Evolutionary conservation across 2,329 filamentous ascomycete species (phyloP), one percentile per base, ranked within the genome.

Genomic region (Teratosphaeriaceae sp.): DNA sequence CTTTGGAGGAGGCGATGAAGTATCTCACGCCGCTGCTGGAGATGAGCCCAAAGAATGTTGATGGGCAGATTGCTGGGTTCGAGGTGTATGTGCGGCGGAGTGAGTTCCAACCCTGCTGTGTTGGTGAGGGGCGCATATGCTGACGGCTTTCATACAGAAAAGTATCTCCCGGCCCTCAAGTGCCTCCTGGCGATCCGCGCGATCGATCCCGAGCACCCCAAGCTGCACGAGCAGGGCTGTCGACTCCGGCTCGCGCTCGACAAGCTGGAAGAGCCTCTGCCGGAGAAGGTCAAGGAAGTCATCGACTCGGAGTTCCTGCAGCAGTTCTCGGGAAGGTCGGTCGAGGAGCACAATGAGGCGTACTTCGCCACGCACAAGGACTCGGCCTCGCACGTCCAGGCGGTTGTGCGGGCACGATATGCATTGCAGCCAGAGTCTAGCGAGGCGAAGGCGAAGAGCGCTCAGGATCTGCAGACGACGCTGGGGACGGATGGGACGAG

Each of bases 61-160:
- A 92, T 48, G 85, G 79, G 18, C 92, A 98, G 66, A 75, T 82
- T 51, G 79, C 83, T 40, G 92, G 88, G 4, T 97, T 96, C 56
- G 89, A 97, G 68, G 84, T 98, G 15, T 89, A 87, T 61, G 73
- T 94, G 46, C 77, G 88, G 59, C 77, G 84, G 70, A 81, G 88
- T 94, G 78, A 74, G 82, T 70, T 9, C 23, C 27, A n/a, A 4
- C 20, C 19, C 27, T 21, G n/a, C 41, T 33, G 12, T 18, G 3
- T 15, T 3, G 5, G n/a, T 15, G 18, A 9, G 27, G 6, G 9
- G 13, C 39, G 20, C 18, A 31, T 29, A 6, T 9, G 30, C 19
- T 37, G 15, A 5, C 21, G 38, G 41, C 13, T 18, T 26, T 34
- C 23, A 15, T 39, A 38, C 50, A 64, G 89, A 80, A 61, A 96